Percentiles rank a stretch among this genome's conserved stretches.
Conservation (phyloP, 2,329 filamentous ascomycete species). For the Trichoderma pleuroti region DNA sequence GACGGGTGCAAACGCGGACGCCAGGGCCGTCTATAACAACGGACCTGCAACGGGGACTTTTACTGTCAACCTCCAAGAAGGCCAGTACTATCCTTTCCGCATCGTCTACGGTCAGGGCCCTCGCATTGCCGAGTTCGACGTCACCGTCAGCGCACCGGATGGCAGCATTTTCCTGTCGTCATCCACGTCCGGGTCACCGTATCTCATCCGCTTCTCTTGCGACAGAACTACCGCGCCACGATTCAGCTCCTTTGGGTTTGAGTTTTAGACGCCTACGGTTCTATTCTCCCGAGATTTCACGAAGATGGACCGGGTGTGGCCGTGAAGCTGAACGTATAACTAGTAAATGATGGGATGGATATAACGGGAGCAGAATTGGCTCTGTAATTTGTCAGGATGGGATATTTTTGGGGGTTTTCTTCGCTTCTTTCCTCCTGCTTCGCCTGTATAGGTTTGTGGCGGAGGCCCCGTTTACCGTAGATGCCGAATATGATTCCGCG, state of each 20-base stretch:
- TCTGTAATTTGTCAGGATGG: background rate
- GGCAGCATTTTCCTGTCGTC: slow-evolving; percentile 18
- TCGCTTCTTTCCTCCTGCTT: background rate
- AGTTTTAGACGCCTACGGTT: background rate
- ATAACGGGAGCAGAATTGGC: background rate
- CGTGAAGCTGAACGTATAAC: background rate
- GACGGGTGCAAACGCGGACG: slow-evolving; percentile 25
- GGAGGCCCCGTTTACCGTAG: background rate
- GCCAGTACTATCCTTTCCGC: slow-evolving; percentile 20
- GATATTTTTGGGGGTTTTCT: background rate
- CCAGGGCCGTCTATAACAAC: slow-evolving; percentile 21
- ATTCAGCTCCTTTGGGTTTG: slow-evolving; percentile 7
- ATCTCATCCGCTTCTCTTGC: slow-evolving; percentile 16
- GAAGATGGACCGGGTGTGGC: background rate
- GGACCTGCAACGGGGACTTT: slow-evolving; percentile 22
- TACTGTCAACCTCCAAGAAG: slow-evolving; percentile 19
- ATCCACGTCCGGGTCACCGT: background rate
- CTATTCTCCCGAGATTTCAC: background rate
- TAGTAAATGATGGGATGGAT: background rate
- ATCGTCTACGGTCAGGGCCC: slow-evolving; percentile 21
- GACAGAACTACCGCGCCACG: slow-evolving; percentile 3
- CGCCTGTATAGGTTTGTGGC: background rate
- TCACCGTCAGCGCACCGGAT: slow-evolving; percentile 17
- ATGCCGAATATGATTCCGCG: background rate
- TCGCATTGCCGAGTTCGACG: slow-evolving; percentile 13